Evolutionary conservation across 2,329 filamentous ascomycete species (phyloP).

Genomic region (Arthrobotrys musiformis): DNA sequence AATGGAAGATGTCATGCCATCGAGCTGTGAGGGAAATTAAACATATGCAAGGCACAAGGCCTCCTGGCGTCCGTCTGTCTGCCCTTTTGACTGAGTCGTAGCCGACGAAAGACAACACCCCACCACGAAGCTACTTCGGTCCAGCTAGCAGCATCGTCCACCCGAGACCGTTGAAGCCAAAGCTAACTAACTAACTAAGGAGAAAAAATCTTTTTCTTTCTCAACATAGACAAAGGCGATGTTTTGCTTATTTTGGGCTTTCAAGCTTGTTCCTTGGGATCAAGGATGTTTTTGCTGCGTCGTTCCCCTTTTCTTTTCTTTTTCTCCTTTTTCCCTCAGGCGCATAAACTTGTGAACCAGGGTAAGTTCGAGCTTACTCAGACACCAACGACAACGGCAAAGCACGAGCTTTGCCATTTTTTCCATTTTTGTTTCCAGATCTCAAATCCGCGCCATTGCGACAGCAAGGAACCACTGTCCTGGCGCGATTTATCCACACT

Average conservation of each 20-base stretch:
- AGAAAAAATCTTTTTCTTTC: constrained; percentile 33
- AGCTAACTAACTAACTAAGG: too few relatives aligned
- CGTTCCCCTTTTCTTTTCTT: constrained; percentile 36
- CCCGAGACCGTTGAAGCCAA: constrained; percentile 2
- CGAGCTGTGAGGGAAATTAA: constrained; percentile 31
- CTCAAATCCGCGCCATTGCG: constrained; percentile 52
- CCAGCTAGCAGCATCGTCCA: constrained; percentile 4
- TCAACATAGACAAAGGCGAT: constrained; percentile 48
- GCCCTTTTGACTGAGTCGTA: constrained; percentile 30
- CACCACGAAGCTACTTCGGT: constrained; percentile 19
- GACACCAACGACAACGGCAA: constrained; percentile 19
- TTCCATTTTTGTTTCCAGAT: constrained; percentile 40
- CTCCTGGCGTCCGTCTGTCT: background rate
- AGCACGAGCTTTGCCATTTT: constrained; percentile 32
- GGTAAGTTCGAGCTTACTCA: constrained; percentile 49
- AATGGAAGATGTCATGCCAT: constrained; percentile 7
- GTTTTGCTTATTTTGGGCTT: constrained; percentile 31
- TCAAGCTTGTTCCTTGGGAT: constrained; percentile 33
- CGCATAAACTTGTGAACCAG: constrained; percentile 30
- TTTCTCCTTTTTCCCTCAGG: constrained; percentile 18
- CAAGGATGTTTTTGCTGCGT: constrained; percentile 40
- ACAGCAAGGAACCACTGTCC: constrained; percentile 26
- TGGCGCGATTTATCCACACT: constrained; percentile 47
- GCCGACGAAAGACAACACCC: constrained; percentile 36
- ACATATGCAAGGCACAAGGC: constrained; percentile 37